Evolutionary conservation across 106 monocot species (phyloP).

Genomic region (Ottelia alismoides): DNA sequence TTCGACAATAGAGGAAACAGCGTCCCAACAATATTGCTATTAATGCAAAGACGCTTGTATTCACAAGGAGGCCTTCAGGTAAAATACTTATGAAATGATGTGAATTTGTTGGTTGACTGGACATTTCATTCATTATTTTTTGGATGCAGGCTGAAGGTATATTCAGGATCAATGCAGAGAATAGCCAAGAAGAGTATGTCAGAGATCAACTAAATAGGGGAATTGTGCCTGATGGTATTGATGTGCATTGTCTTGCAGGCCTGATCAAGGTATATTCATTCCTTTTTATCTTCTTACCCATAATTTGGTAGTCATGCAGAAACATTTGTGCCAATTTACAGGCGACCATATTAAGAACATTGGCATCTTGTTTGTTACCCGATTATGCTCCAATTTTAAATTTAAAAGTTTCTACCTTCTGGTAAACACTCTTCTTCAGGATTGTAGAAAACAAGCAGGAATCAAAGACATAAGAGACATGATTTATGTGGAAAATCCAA

Average conservation of each 20-base stretch:
- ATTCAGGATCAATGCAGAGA: conserved; percentile 20
- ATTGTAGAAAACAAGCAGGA: too few relatives aligned
- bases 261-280: conserved; percentile 15
- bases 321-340: too few relatives aligned
- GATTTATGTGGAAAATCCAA: too few relatives aligned
- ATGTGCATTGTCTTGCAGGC: conserved; percentile 20
- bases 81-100: background rate
- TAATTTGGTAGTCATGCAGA: too few relatives aligned
- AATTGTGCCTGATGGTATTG: conserved; percentile 10
- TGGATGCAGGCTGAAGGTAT: conserved; percentile 17
- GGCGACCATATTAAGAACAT: too few relatives aligned
- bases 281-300: background rate
- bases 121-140: background rate
- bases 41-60: conserved; percentile 18
- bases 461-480: too few relatives aligned
- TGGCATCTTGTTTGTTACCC: background rate
- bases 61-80: conserved; percentile 19
- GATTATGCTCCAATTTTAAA: background rate
- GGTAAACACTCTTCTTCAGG: too few relatives aligned
- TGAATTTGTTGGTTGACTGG: background rate
- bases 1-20: conserved; percentile 19
- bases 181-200: conserved; percentile 12
- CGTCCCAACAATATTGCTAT: conserved; percentile 18
- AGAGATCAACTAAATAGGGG: conserved; percentile 18
- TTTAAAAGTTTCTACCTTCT: background rate